These are phyloP conservation scores for Heliamphora pulchella DNA, from an alignment of 179 eudicot genomes.

Conservation along the genomic window DNA sequence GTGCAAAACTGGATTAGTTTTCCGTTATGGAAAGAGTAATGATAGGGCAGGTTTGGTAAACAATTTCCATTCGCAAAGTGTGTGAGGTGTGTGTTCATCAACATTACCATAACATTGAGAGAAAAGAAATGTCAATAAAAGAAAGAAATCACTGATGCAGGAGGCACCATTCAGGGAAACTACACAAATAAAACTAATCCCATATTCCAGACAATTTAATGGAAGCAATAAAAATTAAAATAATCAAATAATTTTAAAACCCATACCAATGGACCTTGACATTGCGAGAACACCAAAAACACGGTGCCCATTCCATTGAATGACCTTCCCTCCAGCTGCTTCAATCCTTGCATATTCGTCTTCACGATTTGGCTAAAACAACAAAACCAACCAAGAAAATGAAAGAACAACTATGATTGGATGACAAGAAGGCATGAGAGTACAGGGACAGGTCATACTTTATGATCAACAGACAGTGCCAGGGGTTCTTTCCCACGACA, in stretches of 20 bases:
- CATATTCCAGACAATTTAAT: neutral
- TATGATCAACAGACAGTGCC: conserved; percentile 42
- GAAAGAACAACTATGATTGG: neutral
- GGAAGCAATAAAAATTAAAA: neutral
- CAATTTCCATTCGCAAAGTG: too few species aligned
- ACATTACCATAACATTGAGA: too few species aligned
- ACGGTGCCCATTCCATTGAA: conserved; percentile 46
- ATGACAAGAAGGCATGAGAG: too few species aligned
- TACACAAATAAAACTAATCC: too few species aligned
- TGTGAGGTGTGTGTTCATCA: too few species aligned
- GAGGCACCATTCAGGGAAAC: too few species aligned
- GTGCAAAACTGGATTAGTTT: too few species aligned
- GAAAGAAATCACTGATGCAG: too few species aligned
- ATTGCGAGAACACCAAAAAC: conserved; percentile 45
- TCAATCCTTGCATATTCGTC: conserved; percentile 46
- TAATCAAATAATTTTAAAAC: neutral
- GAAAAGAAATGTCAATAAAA: too few species aligned
- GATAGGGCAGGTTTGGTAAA: too few species aligned
- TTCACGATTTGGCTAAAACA: conserved; percentile 36
- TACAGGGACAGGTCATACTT: conserved; percentile 23
- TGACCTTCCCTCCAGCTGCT: conserved; percentile 43
- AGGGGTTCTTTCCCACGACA: conserved; percentile 48
- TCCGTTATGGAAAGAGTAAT: too few species aligned
- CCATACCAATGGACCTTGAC: conserved; percentile 45
- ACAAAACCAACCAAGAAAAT: neutral